These are phyloP conservation scores for Xylaria acuta DNA, from an alignment of 495 filamentous ascomycete genomes.

Conservation along the genomic window DNA sequence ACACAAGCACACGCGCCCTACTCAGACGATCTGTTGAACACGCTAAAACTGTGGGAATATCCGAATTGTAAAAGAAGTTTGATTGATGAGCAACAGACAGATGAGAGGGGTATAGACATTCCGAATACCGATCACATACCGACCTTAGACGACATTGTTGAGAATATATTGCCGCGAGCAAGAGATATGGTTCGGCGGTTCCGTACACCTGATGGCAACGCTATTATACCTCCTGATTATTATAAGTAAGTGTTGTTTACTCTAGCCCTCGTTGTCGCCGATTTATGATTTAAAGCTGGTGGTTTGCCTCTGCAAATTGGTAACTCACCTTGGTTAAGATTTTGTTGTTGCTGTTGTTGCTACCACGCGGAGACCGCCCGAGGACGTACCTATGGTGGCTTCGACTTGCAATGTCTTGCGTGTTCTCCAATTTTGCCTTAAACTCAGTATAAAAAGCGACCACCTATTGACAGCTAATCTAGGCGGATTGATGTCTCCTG, in stretches of 20 bases:
- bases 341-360: background rate
- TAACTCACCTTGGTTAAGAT: background rate
- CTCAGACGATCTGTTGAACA: background rate
- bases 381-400: background rate
- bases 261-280: background rate
- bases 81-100: background rate
- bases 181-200: background rate
- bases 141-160: background rate
- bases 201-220: background rate
- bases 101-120: background rate
- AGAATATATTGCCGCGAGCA: background rate
- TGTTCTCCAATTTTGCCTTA: background rate
- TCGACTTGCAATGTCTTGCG: background rate
- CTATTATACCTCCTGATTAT: background rate
- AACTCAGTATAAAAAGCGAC: no score
- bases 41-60: background rate
- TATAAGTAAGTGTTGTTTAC: background rate
- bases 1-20: background rate
- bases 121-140: background rate
- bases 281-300: background rate
- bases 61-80: background rate
- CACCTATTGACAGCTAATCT: background rate
- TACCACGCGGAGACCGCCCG: no score
- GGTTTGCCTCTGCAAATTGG: background rate
- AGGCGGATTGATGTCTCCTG: constrained; percentile 15